Evolutionary conservation across 306 rosid genomes (phyloP), one percentile per base, ranked within the genome.

Genomic region (Oxytropis ochrocephala): DNA sequence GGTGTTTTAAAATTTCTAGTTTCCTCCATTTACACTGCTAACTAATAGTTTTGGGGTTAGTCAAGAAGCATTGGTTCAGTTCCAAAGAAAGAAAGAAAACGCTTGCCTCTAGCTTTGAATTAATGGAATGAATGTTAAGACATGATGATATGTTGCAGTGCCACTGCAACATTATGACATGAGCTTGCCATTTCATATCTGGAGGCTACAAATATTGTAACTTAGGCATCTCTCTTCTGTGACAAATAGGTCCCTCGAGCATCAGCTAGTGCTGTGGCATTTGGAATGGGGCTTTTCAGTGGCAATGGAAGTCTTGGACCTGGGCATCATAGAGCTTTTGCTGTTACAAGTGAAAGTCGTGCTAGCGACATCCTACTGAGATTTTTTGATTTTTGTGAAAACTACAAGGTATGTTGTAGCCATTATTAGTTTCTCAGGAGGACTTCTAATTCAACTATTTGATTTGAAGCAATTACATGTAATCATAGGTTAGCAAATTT

Each of bases 231-330:
- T 27, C 16, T 64, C 21, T 64, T 10, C 11, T 56, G 19, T 58
- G 46, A 75, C 13, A 78, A 80, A 70, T 77, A 94, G 98, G 66
- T 90, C 74, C 89, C 96, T 42, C 90, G 97, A 68, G 96, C 98
- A n/a, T 85, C 96, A 29, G 97, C 98, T 65, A 90, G 98, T 82
- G 98, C 97, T 43, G 97, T 94, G 74, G 92, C 97, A 81, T 94
- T 88, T 81, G 98, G 98, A 35, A 88, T 94, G 89, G 98, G 92
- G 72, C 81, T 94, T 73, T 91, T 90, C 53, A 74, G 75, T 44
- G 90, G 90, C 32, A 87, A 74, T 77, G 98, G 97, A 79, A 87
- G 74, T 72, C 97, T 94, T 72, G 98, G 98, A 61, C 81, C 83
- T 38, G 96, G 87, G 36, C 57, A 49, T 43, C 83, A 87, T 44